These are phyloP conservation scores for Candida ortonii DNA, from an alignment of 805 yeast species.

Conservation along the genomic window DNA sequence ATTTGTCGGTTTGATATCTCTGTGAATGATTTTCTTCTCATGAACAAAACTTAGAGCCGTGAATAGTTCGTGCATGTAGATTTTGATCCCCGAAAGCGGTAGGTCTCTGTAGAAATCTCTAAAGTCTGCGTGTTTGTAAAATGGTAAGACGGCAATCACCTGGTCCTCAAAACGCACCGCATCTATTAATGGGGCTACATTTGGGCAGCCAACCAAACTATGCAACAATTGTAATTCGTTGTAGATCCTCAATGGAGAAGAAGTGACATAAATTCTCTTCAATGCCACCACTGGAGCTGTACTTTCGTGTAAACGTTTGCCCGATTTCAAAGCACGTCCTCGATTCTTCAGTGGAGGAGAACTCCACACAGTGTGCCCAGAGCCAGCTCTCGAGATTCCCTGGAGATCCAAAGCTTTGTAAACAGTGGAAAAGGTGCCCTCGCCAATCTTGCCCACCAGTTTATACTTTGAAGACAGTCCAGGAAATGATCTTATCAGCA, in stretches of 20 bases:
- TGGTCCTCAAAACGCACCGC: conserved; percentile 87
- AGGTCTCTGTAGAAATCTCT: conserved; percentile 80
- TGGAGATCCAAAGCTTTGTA: conserved; percentile 51
- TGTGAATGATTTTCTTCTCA: conserved; percentile 74
- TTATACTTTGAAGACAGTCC: conserved; percentile 34
- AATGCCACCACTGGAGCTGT: conserved; percentile 63
- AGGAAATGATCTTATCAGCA: conserved; percentile 30
- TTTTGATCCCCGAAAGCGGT: conserved; percentile 74
- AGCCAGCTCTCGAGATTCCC: conserved; percentile 18
- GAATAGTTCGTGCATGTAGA: conserved; percentile 75
- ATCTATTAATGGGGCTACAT: conserved; percentile 87
- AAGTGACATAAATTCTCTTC: conserved; percentile 90
- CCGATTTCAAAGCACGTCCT: conserved; percentile 10
- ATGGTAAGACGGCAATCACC: conserved; percentile 89
- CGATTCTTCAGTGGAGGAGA: conserved; percentile 29
- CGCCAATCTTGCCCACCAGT: conserved; percentile 58
- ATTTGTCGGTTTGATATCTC: conserved; percentile 83
- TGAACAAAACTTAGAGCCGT: conserved; percentile 78
- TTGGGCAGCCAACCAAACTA: conserved; percentile 60
- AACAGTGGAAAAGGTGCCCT: conserved; percentile 80
- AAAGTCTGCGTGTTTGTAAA: conserved; percentile 86
- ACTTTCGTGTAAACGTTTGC: conserved; percentile 22
- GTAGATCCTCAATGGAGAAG: conserved; percentile 86
- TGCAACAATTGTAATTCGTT: conserved; percentile 82
- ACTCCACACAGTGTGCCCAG: conserved; percentile 28